Evolutionary conservation across 495 filamentous ascomycete genomes (phyloP).

Genomic region (Aspergillus baeticus): DNA sequence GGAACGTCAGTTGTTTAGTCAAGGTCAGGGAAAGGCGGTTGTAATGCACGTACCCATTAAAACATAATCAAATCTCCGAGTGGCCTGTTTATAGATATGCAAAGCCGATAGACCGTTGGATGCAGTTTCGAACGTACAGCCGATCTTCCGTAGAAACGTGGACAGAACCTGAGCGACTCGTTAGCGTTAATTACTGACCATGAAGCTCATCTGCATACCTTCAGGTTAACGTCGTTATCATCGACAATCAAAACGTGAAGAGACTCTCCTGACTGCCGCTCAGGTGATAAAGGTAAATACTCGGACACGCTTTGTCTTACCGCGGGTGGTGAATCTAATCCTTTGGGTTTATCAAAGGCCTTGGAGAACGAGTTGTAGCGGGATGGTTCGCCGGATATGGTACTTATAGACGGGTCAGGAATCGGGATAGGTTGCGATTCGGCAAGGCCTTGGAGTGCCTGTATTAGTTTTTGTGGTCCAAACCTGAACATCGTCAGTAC

Average conservation of each 20-base stretch:
- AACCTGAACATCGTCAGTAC: slow-evolving; percentile 25
- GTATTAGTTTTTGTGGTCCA: slow-evolving; percentile 32
- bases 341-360: slow-evolving; percentile 16
- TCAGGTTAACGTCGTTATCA: slow-evolving; percentile 52
- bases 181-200: not conserved
- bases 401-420: slow-evolving; percentile 7
- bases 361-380: slow-evolving; percentile 11
- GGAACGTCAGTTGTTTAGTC: not conserved
- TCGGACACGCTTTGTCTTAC: slow-evolving; percentile 12
- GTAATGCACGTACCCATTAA: slow-evolving; percentile 50
- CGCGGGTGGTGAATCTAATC: slow-evolving; percentile 17
- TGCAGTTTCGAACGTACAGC: slow-evolving; percentile 50
- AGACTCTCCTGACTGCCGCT: slow-evolving; percentile 2
- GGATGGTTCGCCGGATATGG: slow-evolving; percentile 8
- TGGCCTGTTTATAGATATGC: slow-evolving; percentile 43
- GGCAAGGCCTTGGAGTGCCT: slow-evolving; percentile 24
- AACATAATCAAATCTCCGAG: slow-evolving; percentile 45
- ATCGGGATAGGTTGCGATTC: not conserved
- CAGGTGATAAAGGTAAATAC: not conserved
- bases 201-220: slow-evolving; percentile 20
- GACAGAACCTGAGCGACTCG: slow-evolving; percentile 32
- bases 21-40: not conserved
- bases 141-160: slow-evolving; percentile 55
- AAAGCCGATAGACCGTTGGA: slow-evolving; percentile 59
- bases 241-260: slow-evolving; percentile 45